Percentiles rank a stretch among this genome's conserved stretches.
Conservation (phyloP, 305 asterid species). For the Fraxinus albicans region DNA sequence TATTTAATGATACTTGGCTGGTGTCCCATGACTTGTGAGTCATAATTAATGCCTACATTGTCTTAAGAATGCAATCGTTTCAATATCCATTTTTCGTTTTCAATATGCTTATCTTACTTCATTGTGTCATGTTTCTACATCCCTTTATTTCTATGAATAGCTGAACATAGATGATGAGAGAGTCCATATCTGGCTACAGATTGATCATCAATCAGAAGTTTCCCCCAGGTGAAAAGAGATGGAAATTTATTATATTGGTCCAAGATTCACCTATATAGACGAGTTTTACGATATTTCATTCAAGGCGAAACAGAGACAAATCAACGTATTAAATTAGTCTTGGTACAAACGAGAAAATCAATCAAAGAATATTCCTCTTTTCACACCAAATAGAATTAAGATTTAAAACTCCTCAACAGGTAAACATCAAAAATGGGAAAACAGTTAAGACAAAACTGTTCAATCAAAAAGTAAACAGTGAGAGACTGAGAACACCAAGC, state of each 20-base stretch:
- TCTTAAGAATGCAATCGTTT: not conserved
- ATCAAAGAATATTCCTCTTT: not conserved
- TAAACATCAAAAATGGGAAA: not conserved
- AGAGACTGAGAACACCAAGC: not conserved
- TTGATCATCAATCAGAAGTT: not conserved
- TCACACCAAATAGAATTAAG: not conserved
- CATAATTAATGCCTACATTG: not conserved
- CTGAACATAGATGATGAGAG: not conserved
- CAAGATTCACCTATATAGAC: not conserved
- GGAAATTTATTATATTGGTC: not conserved
- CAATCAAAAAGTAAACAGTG: not conserved
- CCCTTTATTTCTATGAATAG: not conserved
- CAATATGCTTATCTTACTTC: not conserved
- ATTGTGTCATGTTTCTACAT: not conserved
- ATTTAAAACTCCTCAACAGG: not conserved
- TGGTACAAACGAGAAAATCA: not conserved
- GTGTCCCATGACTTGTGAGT: not conserved
- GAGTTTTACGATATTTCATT: not conserved
- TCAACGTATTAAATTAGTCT: not conserved
- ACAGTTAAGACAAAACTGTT: not conserved
- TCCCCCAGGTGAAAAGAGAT: not conserved
- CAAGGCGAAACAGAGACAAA: not conserved
- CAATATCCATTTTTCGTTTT: not conserved
- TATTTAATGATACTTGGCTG: not conserved
- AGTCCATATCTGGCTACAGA: not conserved